Base-by-base conservation (phyloP, 2,329 filamentous ascomycete genomes). In the Trichothecium sympodiale region DNA sequence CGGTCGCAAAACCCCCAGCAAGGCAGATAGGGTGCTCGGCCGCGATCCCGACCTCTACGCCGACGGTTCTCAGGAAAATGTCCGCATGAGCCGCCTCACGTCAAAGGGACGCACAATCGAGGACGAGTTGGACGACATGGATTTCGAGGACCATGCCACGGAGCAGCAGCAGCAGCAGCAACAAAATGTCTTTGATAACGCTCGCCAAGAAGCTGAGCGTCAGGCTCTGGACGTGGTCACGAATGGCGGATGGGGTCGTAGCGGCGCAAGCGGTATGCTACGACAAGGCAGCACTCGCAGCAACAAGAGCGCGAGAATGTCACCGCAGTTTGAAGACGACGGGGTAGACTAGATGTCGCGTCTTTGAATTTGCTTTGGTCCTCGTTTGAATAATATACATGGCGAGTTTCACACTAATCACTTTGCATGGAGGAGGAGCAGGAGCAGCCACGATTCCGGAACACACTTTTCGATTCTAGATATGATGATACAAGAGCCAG, bases 11-110 rank as follows among this genome's bases (percentile, higher is more conserved):
- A 52, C 56, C 6, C 64, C 62, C 10, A 73, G 68, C 48, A 77
- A 77, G 46, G 73, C 73, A 5, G 73, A 77, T 46, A 65, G 71
- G 20, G 57, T 77, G 3, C 60, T 77, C 2, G 72, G 73, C 26
- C 65, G 72, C 4, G 71, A 74, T 39, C 70, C 71, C 9, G 69
- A 64, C 44, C 51, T 71, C 12, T 75, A 75, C 44, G 64, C 59
- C 8, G 70, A 77, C 43, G 59, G 59, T 29, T 59, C 61, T 33
- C 52, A 61, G 18, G 52, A 49, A 6, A 54, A 59, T 23, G 55
- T 67, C 33, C 58, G 62, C 2, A 59, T 74, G 61, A 59, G 57
- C 17, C 61, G 65, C 3, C 57, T 73, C 12, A 70, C 60, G 41
- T 58, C 61, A 2, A 53, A 57, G 9, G 69, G 69, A 10, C 57